phyloP scores from a whole-genome alignment of 2,329 filamentous ascomycete species.

The Fusarium robinianum region DNA sequence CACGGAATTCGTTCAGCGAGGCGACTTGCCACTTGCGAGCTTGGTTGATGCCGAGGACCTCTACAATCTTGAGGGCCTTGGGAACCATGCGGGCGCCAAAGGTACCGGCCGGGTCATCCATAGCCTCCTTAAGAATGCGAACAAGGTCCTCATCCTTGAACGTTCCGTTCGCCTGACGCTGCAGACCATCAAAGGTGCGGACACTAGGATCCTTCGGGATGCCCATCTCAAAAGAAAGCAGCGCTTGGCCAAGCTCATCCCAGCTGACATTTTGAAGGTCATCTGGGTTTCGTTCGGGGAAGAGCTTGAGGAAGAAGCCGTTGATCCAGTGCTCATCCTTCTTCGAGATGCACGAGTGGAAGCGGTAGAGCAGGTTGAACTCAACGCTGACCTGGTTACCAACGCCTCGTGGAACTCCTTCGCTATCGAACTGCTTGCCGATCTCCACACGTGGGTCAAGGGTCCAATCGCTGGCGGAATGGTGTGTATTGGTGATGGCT shows the following conservation, averaged over 20 bases:
- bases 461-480: slow-evolving; percentile 62
- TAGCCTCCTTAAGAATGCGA: slow-evolving; percentile 58
- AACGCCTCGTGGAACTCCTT: slow-evolving; percentile 57
- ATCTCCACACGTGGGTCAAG: slow-evolving; percentile 67
- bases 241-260: slow-evolving; percentile 28
- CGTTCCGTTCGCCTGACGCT: slow-evolving; percentile 53
- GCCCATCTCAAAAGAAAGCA: slow-evolving; percentile 21
- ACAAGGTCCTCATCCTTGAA: slow-evolving; percentile 64
- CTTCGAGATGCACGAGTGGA: slow-evolving; percentile 64
- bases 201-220: slow-evolving; percentile 47
- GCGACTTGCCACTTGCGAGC: slow-evolving; percentile 64
- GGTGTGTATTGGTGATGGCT: slow-evolving; percentile 64
- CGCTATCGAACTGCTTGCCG: slow-evolving; percentile 46
- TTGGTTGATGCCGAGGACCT: slow-evolving; percentile 65
- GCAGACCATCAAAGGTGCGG: slow-evolving; percentile 54
- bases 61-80: slow-evolving; percentile 61
- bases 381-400: slow-evolving; percentile 71
- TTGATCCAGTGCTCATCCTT: slow-evolving; percentile 67
- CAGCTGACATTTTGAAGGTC: slow-evolving; percentile 44
- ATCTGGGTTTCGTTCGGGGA: slow-evolving; percentile 39
- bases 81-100: slow-evolving; percentile 65
- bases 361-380: slow-evolving; percentile 70
- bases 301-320: slow-evolving; percentile 48
- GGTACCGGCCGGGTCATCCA: slow-evolving; percentile 63
- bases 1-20: slow-evolving; percentile 67